Percentiles rank a stretch among this genome's conserved stretches.
Conservation (phyloP, 257 asterid genomes). For the Orobanche coerulescens region DNA sequence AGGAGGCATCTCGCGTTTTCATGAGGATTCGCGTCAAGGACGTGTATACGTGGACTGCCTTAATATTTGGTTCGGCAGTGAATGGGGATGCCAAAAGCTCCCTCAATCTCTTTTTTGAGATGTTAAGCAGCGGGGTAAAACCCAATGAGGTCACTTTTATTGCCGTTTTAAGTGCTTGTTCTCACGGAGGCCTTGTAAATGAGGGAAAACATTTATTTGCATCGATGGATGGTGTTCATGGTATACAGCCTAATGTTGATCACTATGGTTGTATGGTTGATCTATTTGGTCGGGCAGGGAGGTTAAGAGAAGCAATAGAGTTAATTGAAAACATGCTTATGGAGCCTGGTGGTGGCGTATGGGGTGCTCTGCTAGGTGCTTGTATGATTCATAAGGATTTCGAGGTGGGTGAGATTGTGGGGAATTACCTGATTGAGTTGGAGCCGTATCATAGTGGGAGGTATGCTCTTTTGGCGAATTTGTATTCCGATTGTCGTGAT, state of each 20-base stretch:
- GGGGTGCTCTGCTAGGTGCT: constrained; percentile 52
- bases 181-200: constrained; percentile 41
- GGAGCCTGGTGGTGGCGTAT: constrained; percentile 32
- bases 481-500: constrained; percentile 28
- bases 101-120: constrained; percentile 30
- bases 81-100: constrained; percentile 39
- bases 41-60: constrained; percentile 46
- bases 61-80: constrained; percentile 40
- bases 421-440: constrained; percentile 29
- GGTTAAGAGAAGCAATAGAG: constrained; percentile 33
- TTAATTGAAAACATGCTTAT: constrained; percentile 36
- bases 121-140: constrained; percentile 33
- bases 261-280: constrained; percentile 60
- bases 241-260: constrained; percentile 32
- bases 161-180: constrained; percentile 45
- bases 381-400: constrained; percentile 40
- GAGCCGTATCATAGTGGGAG: constrained; percentile 38
- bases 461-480: constrained; percentile 39
- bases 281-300: constrained; percentile 55
- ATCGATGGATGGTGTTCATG: constrained; percentile 30
- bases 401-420: constrained; percentile 38
- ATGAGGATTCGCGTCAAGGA: constrained; percentile 23
- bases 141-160: constrained; percentile 49
- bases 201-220: constrained; percentile 34
- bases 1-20: constrained; percentile 34